Conservation (phyloP, 2,329 filamentous ascomycete genomes). For the Colletotrichum sojae region DNA sequence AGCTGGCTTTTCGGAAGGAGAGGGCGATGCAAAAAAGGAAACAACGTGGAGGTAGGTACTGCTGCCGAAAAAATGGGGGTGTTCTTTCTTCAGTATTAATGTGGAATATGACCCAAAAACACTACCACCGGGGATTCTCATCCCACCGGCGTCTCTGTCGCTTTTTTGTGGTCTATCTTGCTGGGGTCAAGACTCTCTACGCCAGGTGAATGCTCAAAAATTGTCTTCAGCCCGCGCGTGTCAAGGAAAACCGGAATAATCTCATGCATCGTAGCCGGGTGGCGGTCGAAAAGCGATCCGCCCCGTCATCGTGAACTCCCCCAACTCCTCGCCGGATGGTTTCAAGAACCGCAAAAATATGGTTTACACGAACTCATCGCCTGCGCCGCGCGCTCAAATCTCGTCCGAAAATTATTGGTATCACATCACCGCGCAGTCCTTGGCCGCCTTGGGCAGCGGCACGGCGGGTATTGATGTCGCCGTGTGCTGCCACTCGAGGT, state of each 20-base stretch:
- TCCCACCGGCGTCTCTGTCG: constrained; percentile 22
- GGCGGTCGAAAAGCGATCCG: background rate
- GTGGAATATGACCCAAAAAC: constrained; percentile 35
- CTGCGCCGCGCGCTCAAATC: constrained; percentile 29
- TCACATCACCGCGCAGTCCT: constrained; percentile 65
- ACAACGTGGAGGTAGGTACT: constrained; percentile 13
- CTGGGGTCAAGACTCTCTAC: constrained; percentile 12
- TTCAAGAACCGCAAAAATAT: constrained; percentile 2
- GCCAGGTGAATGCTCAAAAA: background rate
- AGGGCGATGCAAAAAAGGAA: constrained; percentile 7
- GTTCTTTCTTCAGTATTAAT: constrained; percentile 25
- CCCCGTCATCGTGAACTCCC: constrained; percentile 12
- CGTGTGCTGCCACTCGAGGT: constrained; percentile 71
- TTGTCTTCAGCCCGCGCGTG: constrained; percentile 10
- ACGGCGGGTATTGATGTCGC: constrained; percentile 53
- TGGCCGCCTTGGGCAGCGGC: constrained; percentile 48
- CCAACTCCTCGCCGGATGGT: constrained; percentile 34
- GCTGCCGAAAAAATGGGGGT: constrained; percentile 19
- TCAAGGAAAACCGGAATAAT: constrained; percentile 28
- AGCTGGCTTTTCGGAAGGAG: background rate
- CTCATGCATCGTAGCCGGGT: constrained; percentile 27
- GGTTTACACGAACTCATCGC: constrained; percentile 24
- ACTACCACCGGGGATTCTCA: background rate
- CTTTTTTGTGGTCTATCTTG: constrained; percentile 6
- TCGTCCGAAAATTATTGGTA: constrained; percentile 15